A percentile compares a stretch with the other conserved stretches of the same genome.
These are phyloP conservation scores for Candida koratica DNA, from an alignment of 805 yeast species.

Conservation along the genomic window DNA sequence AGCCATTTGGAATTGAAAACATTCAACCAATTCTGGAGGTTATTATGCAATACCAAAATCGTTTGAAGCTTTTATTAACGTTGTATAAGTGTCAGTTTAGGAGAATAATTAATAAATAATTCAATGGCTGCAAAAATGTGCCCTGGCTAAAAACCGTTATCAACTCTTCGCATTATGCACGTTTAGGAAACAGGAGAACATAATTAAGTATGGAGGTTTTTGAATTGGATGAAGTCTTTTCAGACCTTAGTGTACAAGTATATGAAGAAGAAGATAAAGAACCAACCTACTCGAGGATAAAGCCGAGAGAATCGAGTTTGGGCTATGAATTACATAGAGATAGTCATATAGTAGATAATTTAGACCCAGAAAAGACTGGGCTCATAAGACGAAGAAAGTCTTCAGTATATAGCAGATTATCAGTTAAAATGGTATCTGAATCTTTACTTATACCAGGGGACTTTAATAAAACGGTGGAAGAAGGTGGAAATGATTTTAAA, in stretches of 20 bases:
- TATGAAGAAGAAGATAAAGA: too few species aligned
- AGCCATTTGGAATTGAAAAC: too few species aligned
- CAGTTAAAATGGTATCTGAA: slow-evolving; percentile 13
- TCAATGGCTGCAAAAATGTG: slow-evolving; percentile 3
- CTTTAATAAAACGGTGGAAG: slow-evolving; percentile 9
- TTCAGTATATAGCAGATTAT: slow-evolving; percentile 15
- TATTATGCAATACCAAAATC: too few species aligned
- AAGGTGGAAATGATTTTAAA: slow-evolving; percentile 2
- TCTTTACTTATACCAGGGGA: slow-evolving; percentile 13
- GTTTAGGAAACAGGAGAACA: too few species aligned
- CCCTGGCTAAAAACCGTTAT: too few species aligned
- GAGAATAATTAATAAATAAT: background rate
- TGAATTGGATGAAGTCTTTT: slow-evolving; percentile 3
- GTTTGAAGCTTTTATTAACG: too few species aligned
- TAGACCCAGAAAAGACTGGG: background rate
- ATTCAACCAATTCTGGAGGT: slow-evolving; percentile 17
- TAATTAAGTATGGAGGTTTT: slow-evolving; percentile 3
- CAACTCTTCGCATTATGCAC: too few species aligned
- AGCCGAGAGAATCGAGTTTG: too few species aligned
- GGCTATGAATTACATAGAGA: too few species aligned
- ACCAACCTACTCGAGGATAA: too few species aligned
- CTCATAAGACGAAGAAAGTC: slow-evolving; percentile 11
- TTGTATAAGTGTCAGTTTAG: too few species aligned
- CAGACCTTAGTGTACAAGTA: background rate
- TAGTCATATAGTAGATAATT: too few species aligned